Evolutionary conservation across 2,329 filamentous ascomycete genomes (phyloP).

Genomic region (Drechslerella dactyloides): DNA sequence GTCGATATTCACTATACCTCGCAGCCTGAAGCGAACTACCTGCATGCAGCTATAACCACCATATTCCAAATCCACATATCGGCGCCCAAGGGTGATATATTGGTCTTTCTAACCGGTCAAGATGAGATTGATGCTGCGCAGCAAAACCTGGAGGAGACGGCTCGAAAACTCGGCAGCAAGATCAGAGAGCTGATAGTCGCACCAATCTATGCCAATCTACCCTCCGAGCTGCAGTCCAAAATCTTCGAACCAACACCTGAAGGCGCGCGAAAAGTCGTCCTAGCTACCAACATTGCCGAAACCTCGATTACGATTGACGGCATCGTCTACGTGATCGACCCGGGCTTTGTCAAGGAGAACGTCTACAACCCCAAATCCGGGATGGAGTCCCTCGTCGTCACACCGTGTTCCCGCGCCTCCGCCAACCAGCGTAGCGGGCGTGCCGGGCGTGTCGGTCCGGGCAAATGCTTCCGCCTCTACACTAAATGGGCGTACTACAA

Average conservation of each 20-base stretch:
- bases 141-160: constrained; percentile 81
- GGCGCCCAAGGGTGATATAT: constrained; percentile 78
- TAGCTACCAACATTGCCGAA: constrained; percentile 97
- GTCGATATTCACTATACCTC: constrained; percentile 91
- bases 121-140: constrained; percentile 94
- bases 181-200: constrained; percentile 87
- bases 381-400: constrained; percentile 89
- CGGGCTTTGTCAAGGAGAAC: constrained; percentile 94
- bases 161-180: constrained; percentile 81
- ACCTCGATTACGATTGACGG: constrained; percentile 95
- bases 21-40: constrained; percentile 90
- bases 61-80: constrained; percentile 94
- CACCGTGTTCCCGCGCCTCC: constrained; percentile 87
- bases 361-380: constrained; percentile 88
- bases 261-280: constrained; percentile 83
- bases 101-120: constrained; percentile 93
- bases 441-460: constrained; percentile 87
- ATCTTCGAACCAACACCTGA: constrained; percentile 94
- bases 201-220: constrained; percentile 92
- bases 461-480: constrained; percentile 91
- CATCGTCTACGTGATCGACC: constrained; percentile 94
- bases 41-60: constrained; percentile 88
- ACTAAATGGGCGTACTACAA: constrained; percentile 94
- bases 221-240: constrained; percentile 85
- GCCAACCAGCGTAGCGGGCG: constrained; percentile 92